Evolutionary conservation across 2,329 filamentous ascomycete species (phyloP), one percentile per base, ranked within the genome.

Genomic region (Hansfordia pulvinata): DNA sequence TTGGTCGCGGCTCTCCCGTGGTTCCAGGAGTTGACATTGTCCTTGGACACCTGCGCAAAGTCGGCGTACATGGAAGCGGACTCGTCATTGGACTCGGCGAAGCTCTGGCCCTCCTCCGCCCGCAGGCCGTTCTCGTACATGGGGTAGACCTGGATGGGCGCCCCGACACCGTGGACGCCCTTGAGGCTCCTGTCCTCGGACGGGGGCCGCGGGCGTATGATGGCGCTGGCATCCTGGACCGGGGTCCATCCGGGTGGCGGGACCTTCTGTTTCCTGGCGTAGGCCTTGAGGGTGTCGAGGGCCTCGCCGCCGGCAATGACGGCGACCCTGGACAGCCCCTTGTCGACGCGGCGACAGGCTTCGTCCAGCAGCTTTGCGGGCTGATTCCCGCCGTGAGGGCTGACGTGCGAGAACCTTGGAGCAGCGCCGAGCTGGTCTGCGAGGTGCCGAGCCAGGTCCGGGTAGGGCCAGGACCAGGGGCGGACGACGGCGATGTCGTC

Each of bases 401-500:
- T 43, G n/a, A n/a, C n/a, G n/a, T n/a, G n/a, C n/a, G n/a, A n/a
- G n/a, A n/a, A n/a, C n/a, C n/a, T n/a, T n/a, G n/a, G n/a, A n/a
- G n/a, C n/a, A 4, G 69, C 50, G 0, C 52, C 55, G 3, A 78
- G 44, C 19, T 53, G 58, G 20, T 60, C 36, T 1, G 62, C 54
- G 5, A 80, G 41, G 2, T 69, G 47, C 5, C 53, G 56, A 0
- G 72, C 69, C 2, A 77, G 46, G 40, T 78, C 63, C 2, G 56
- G 47, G 40, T 78, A 78, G 1, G 65, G 62, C 73, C 73, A 77
- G 0, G 73, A 76, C 73, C 73, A 79, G 0, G 68, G 69, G 20
- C 56, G 59, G 8, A 77, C 70, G 4, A 76, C 60, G 22, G 63
- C 54, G 23, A 79, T 54, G 35, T 63, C 69, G 40, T 77, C 71